Base-by-base conservation (phyloP, 169 alveolate species). In the Prorocentrum cordatum region DNA sequence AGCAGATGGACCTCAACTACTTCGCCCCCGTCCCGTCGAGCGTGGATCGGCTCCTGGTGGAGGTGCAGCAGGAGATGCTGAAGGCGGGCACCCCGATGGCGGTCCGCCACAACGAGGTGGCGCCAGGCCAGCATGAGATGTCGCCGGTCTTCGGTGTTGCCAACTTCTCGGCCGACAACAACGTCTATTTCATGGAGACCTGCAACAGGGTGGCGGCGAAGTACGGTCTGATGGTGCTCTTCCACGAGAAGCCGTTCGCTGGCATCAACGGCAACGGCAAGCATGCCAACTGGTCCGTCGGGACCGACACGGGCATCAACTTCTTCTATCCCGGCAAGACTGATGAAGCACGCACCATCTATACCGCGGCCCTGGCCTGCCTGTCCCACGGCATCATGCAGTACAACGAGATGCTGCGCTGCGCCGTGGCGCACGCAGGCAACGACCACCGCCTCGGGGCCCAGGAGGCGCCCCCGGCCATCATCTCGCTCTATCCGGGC, bases 251-350 rank as follows among this genome's bases (percentile, higher is more conserved):
- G 75, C 88, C 88, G 36, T 79, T 79, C 33, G 88, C 88, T 14
- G 88, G 88, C 88, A 79, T 79, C 88, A 79, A 79, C 64, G 88
- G 88, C 72, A 59, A 66, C 64, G 88, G 88, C 26, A 79, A 79
- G 75, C 88, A 79, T 32, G 75, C 72, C 62, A 79, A 79, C 75
- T 79, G 88, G 88, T 79, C 88, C 50, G 26, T 79, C 18, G 88
- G 88, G 66, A 79, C 88, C 16, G 88, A 79, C 88, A 79, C 88
- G 14, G 88, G 88, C 38, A 18, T 79, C 35, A 79, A 79, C 88
- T 72, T 72, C 84, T 72, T 72, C 84, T 72, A 72, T 47, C 84
- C 84, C 3, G 84, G 84, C 64, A 72, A 72, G 84, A 72, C 20
- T 33, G 84, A 72, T 50, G 66, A 20, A 45, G 29, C 45, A 59